Percentiles rank a stretch among this genome's conserved stretches.
Evolutionary conservation across 2,329 filamentous ascomycete species (phyloP).

Genomic region (Arachnomyces sp.): DNA sequence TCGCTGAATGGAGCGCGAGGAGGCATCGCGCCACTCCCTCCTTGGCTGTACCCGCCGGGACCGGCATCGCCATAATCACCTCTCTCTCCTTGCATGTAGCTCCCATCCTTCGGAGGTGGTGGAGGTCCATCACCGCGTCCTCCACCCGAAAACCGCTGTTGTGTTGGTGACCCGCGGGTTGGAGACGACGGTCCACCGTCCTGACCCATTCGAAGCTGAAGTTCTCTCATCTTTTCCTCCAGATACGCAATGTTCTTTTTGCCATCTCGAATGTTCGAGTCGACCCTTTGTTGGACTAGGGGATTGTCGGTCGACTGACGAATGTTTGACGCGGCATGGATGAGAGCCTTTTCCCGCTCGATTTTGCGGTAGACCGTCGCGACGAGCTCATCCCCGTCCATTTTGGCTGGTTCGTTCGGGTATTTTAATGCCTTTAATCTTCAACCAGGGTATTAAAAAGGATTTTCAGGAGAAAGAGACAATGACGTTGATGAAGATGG

Average conservation of each 20-base stretch:
- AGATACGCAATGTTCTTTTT: constrained; percentile 92
- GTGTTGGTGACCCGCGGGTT: constrained; percentile 31
- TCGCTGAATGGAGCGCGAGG: constrained; percentile 71
- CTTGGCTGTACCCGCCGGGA: constrained; percentile 49
- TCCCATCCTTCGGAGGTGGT: constrained; percentile 63
- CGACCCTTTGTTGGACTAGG: constrained; percentile 78
- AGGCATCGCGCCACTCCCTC: constrained; percentile 68
- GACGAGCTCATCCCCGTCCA: constrained; percentile 55
- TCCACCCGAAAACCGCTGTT: constrained; percentile 43
- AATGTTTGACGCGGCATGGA: constrained; percentile 91
- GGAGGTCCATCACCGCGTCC: constrained; percentile 39
- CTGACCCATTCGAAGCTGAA: constrained; percentile 71
- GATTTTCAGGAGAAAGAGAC: not conserved
- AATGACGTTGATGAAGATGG: not conserved
- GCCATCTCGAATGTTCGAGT: constrained; percentile 89
- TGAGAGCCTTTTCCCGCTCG: constrained; percentile 90
- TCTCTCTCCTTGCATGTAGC: constrained; percentile 47
- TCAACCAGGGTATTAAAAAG: constrained; percentile 1
- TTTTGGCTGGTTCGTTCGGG: constrained; percentile 32
- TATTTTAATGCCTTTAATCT: too few species aligned
- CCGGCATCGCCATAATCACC: constrained; percentile 56
- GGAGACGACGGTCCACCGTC: constrained; percentile 19
- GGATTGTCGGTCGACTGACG: constrained; percentile 93
- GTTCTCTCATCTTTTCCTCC: constrained; percentile 80
- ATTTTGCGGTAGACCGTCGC: constrained; percentile 93